These are phyloP conservation scores for Yarrowia porcina DNA, from an alignment of 805 yeast genomes.

Conservation along the genomic window DNA sequence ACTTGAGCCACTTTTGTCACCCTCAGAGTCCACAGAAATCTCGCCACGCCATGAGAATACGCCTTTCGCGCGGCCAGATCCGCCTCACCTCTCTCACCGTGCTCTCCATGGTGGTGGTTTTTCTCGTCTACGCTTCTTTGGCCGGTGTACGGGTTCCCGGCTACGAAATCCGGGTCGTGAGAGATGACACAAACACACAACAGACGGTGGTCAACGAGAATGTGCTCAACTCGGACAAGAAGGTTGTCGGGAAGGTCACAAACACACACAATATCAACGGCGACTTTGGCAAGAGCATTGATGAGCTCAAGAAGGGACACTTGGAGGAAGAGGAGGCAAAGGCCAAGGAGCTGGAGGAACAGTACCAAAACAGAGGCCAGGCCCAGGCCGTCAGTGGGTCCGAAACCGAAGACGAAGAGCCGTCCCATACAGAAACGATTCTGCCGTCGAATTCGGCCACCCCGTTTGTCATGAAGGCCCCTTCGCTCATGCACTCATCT, in stretches of 20 bases:
- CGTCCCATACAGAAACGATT: conserved; percentile 5
- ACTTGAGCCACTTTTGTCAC: too few relatives aligned
- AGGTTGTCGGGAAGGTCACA: too few relatives aligned
- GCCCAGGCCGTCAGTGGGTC: conserved; percentile 14
- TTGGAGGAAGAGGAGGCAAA: conserved; percentile 8
- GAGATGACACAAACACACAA: too few relatives aligned
- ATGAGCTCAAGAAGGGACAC: conserved; percentile 23
- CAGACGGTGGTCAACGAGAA: too few relatives aligned
- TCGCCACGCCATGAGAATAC: conserved; percentile 16
- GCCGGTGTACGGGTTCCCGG: background rate
- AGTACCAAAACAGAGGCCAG: conserved; percentile 21
- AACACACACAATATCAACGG: conserved; percentile 16
- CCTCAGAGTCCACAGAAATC: too few relatives aligned
- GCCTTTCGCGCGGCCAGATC: conserved; percentile 19
- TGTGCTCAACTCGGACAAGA: too few relatives aligned
- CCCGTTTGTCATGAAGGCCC: conserved; percentile 22
- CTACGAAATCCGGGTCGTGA: background rate
- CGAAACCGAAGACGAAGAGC: conserved; percentile 17
- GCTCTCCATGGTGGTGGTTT: conserved; percentile 15
- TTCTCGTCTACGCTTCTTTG: conserved; percentile 8
- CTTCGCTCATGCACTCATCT: conserved; percentile 17
- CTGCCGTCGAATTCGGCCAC: conserved; percentile 18
- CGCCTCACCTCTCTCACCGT: conserved; percentile 9
- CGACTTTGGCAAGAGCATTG: conserved; percentile 9
- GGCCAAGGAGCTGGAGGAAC: conserved; percentile 20